Evolutionary conservation across 169 alveolate species (phyloP).

Genomic region (Babesia bigemina): DNA sequence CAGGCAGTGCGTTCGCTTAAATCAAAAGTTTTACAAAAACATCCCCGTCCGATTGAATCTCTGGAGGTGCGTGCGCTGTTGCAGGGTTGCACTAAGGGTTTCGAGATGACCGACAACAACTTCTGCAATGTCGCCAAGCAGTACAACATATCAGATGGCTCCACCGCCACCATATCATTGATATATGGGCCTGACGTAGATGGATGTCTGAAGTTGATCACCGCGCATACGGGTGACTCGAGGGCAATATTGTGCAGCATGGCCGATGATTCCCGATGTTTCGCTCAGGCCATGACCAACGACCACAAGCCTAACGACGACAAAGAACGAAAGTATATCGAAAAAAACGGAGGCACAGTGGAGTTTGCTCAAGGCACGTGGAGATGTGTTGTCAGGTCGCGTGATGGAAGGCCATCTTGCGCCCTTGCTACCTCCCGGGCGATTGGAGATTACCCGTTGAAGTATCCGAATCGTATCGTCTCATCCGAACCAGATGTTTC

Average conservation of each 20-base stretch:
- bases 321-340: slow-evolving; percentile 69
- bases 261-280: slow-evolving; percentile 41
- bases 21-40: neutral
- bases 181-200: slow-evolving; percentile 77
- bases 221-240: slow-evolving; percentile 80
- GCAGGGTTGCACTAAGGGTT: slow-evolving; percentile 71
- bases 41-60: slow-evolving; percentile 12
- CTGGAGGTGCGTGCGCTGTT: slow-evolving; percentile 60
- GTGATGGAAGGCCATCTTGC: slow-evolving; percentile 19
- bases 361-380: slow-evolving; percentile 72
- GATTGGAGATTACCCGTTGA: slow-evolving; percentile 70
- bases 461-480: slow-evolving; percentile 69
- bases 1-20: slow-evolving; percentile 51
- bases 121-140: slow-evolving; percentile 65
- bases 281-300: slow-evolving; percentile 60
- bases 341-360: slow-evolving; percentile 72
- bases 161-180: slow-evolving; percentile 69
- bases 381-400: slow-evolving; percentile 56
- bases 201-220: slow-evolving; percentile 70
- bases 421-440: slow-evolving; percentile 77
- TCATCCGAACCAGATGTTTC: slow-evolving; percentile 69
- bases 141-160: slow-evolving; percentile 49
- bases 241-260: slow-evolving; percentile 72
- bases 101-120: slow-evolving; percentile 81
- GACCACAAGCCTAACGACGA: slow-evolving; percentile 76